phyloP scores from a whole-genome alignment of 768 basidiomycete species.

The Pisolithus tinctorius region DNA sequence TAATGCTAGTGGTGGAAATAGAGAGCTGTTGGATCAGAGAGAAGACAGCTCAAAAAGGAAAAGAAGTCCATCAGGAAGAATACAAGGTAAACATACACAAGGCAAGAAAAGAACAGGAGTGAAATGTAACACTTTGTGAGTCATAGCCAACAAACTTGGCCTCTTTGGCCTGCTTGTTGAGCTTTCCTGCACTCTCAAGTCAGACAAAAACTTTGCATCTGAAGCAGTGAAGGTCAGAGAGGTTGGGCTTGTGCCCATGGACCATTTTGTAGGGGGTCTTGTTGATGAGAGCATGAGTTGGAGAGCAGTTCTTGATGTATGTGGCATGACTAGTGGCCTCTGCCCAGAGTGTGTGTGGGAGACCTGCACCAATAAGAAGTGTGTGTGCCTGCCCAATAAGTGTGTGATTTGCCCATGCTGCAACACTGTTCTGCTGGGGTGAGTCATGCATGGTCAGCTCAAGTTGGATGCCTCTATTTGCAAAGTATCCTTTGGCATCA shows the following conservation, averaged over 20 bases:
- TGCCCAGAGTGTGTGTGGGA: slow-evolving; percentile 21
- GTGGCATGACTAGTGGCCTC: slow-evolving; percentile 7
- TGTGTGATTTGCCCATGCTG: slow-evolving; percentile 21
- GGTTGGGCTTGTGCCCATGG: too few species aligned
- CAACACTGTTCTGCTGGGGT: slow-evolving; percentile 22
- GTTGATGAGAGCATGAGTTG: too few species aligned
- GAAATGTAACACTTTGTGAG: too few species aligned
- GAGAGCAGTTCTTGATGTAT: too few species aligned
- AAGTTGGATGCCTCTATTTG: slow-evolving; percentile 12
- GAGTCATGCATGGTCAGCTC: slow-evolving; percentile 18
- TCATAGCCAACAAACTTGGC: slow-evolving; percentile 11
- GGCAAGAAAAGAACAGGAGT: too few species aligned
- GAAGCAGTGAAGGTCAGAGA: too few species aligned
- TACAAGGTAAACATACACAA: too few species aligned
- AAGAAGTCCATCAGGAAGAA: too few species aligned
- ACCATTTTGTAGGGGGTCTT: too few species aligned
- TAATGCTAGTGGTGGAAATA: too few species aligned
- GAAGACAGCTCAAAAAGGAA: too few species aligned
- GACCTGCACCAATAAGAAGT: slow-evolving; percentile 10
- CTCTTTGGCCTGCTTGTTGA: slow-evolving; percentile 2
- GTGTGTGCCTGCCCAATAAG: slow-evolving; percentile 12
- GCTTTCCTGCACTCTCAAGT: slow-evolving; percentile 7
- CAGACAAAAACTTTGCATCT: background rate
- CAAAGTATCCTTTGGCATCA: slow-evolving; percentile 11
- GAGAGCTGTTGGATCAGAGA: too few species aligned